These are phyloP conservation scores for Penicillium brevicompactum DNA, from an alignment of 2,329 filamentous ascomycete species.

Conservation along the genomic window DNA sequence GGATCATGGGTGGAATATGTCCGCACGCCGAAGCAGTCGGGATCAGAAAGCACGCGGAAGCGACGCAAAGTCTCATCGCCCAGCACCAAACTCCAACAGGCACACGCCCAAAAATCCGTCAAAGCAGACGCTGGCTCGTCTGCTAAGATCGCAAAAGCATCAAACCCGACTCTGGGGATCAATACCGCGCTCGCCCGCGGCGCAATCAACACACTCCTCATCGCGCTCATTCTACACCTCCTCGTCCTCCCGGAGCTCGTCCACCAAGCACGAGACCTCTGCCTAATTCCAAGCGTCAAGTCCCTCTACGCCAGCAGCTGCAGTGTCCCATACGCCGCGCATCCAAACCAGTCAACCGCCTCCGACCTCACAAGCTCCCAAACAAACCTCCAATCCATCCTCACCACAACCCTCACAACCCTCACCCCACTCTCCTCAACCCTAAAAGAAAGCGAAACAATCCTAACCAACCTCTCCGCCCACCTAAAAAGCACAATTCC, in stretches of 20 bases:
- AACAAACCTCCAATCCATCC: conserved; percentile 30
- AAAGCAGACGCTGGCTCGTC: conserved; percentile 11
- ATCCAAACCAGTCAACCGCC: conserved; percentile 6
- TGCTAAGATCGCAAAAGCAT: background rate
- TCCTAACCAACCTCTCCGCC: conserved; percentile 30
- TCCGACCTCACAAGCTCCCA: conserved; percentile 23
- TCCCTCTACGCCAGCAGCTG: conserved; percentile 34
- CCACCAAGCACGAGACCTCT: conserved; percentile 34
- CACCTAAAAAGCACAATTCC: conserved; percentile 32
- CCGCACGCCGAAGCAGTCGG: conserved; percentile 16
- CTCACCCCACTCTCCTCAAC: conserved; percentile 27
- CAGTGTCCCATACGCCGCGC: conserved; percentile 14
- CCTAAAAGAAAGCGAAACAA: conserved; percentile 35
- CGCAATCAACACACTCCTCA: conserved; percentile 29
- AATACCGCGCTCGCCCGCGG: conserved; percentile 14
- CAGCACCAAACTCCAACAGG: conserved; percentile 2
- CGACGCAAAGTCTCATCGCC: conserved; percentile 21
- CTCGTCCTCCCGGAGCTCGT: conserved; percentile 39
- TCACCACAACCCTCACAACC: conserved; percentile 31
- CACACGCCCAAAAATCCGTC: background rate
- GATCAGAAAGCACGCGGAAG: conserved; percentile 21
- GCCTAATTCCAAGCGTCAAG: conserved; percentile 25
- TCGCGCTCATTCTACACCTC: conserved; percentile 35
- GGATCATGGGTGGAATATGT: conserved; percentile 35
- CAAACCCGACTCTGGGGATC: background rate